Evolutionary conservation across 768 basidiomycete species (phyloP).

Genomic region (Boletus rubescentipes): DNA sequence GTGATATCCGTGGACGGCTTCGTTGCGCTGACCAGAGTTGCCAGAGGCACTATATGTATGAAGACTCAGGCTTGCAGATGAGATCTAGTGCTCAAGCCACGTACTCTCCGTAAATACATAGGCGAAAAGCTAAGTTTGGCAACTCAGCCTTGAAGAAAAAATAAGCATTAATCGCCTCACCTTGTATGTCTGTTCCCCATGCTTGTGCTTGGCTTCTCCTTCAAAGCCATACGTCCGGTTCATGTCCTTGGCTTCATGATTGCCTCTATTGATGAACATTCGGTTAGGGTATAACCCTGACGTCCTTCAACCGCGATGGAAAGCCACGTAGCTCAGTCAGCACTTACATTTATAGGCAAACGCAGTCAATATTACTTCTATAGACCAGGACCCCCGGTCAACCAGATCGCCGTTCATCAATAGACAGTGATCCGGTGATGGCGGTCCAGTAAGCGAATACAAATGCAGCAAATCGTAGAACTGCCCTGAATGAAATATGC

Average conservation of each 20-base stretch:
- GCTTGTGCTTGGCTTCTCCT: constrained; percentile 95
- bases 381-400: constrained; percentile 94
- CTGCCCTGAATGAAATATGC: constrained; percentile 58
- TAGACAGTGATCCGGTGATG: constrained; percentile 79
- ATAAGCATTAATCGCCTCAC: constrained; percentile 33
- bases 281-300: constrained; percentile 87
- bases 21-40: constrained; percentile 80
- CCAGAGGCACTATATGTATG: constrained; percentile 74
- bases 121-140: constrained; percentile 69
- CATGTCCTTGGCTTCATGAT: constrained; percentile 98
- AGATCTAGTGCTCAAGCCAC: constrained; percentile 20
- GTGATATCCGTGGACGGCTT: constrained; percentile 45
- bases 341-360: constrained; percentile 91
- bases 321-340: neutral
- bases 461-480: constrained; percentile 93
- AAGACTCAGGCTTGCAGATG: constrained; percentile 5
- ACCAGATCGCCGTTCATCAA: constrained; percentile 97
- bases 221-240: constrained; percentile 93
- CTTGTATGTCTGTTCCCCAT: constrained; percentile 94
- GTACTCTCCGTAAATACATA: constrained; percentile 88
- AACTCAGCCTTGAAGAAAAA: constrained; percentile 1
- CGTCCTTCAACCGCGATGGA: constrained; percentile 10
- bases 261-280: constrained; percentile 94
- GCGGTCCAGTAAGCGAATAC: constrained; percentile 80
- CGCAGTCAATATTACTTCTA: constrained; percentile 88